These are phyloP conservation scores for Macadamia integrifolia DNA, from an alignment of 164 flowering plant species.

Conservation along the genomic window DNA sequence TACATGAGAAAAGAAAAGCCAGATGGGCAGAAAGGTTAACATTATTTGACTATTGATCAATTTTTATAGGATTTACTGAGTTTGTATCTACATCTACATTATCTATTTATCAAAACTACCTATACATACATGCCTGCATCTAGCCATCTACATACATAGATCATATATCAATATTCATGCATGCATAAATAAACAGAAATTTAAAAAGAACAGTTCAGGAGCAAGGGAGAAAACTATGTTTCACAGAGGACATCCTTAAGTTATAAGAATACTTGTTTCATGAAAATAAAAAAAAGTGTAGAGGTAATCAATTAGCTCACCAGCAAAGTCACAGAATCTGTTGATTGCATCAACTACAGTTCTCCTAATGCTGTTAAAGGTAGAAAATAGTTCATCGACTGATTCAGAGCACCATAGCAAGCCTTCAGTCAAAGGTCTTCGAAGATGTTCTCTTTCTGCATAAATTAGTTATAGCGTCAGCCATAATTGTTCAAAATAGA, in stretches of 20 bases:
- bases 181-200: too few species aligned
- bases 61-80: too few species aligned
- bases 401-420: slow-evolving; percentile 31
- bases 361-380: slow-evolving; percentile 47
- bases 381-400: slow-evolving; percentile 50
- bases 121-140: too few species aligned
- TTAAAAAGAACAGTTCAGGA: not conserved
- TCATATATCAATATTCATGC: too few species aligned
- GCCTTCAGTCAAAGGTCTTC: slow-evolving; percentile 20
- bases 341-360: slow-evolving; percentile 31
- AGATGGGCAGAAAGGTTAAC: too few species aligned
- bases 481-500: not conserved
- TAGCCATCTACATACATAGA: too few species aligned
- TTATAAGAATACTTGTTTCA: not conserved
- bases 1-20: too few species aligned
- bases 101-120: too few species aligned
- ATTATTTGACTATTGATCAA: too few species aligned
- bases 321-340: slow-evolving; percentile 52
- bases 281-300: not conserved
- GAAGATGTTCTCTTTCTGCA: slow-evolving; percentile 30
- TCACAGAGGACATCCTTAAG: not conserved
- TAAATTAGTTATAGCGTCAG: slow-evolving; percentile 5
- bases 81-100: too few species aligned
- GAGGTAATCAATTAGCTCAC: slow-evolving; percentile 30
- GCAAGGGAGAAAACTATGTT: not conserved